Percentiles rank a stretch among this genome's conserved stretches.
phyloP scores from a whole-genome alignment of 257 asterid species.

The Salvia hispanica region DNA sequence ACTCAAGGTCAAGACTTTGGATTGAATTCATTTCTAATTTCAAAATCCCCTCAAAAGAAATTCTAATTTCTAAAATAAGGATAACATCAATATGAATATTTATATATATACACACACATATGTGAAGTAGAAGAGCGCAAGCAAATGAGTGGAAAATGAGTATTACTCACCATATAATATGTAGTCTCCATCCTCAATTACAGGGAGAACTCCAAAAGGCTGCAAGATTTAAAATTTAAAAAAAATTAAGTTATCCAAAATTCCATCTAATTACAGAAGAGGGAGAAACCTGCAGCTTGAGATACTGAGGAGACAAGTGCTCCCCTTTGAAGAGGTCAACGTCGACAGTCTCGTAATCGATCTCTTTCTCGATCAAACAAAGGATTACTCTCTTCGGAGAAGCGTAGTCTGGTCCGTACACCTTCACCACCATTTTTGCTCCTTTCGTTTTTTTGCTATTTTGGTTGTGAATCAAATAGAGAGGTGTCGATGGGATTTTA shows the following conservation, averaged over 20 bases:
- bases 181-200: conserved; percentile 53
- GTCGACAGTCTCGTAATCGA: conserved; percentile 33
- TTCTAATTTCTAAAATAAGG: too few species aligned
- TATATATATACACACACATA: too few species aligned
- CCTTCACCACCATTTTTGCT: conserved; percentile 46
- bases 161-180: conserved; percentile 50
- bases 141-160: not conserved
- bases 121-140: not conserved
- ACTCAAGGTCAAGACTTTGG: too few species aligned
- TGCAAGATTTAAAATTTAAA: conserved; percentile 24
- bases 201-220: conserved; percentile 57
- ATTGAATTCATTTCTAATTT: too few species aligned
- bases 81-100: too few species aligned
- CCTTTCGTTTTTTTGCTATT: too few species aligned
- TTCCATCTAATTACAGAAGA: not conserved
- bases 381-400: conserved; percentile 30
- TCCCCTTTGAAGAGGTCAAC: conserved; percentile 32
- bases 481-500: too few species aligned
- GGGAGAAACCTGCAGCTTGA: conserved; percentile 30
- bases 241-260: not conserved
- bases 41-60: too few species aligned
- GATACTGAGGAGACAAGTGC: conserved; percentile 25
- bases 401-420: conserved; percentile 35
- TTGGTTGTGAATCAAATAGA: too few species aligned
- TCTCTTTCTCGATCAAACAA: conserved; percentile 35